phyloP scores from a whole-genome alignment of 106 monocot genomes.

The Triglochin maritima region DNA sequence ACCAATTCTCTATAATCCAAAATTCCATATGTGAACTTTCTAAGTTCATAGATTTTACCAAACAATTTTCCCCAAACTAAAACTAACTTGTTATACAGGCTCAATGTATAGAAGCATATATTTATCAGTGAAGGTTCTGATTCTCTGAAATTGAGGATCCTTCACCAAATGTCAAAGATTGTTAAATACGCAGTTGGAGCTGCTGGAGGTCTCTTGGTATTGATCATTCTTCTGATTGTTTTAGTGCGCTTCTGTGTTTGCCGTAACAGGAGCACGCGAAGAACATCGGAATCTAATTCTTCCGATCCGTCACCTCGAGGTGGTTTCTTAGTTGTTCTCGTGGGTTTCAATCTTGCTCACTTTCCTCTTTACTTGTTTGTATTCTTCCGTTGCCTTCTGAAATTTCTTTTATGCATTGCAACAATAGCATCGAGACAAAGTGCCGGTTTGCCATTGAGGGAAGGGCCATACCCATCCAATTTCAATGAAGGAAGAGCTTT shows the following conservation, averaged over 20 bases:
- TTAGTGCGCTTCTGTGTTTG: constrained; percentile 20
- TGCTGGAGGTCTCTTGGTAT: constrained; percentile 68
- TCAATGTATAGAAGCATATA: constrained; percentile 29
- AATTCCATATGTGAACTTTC: neutral
- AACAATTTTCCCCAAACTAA: neutral
- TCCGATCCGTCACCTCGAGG: constrained; percentile 55
- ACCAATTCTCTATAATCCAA: too few species aligned
- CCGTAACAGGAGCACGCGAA: constrained; percentile 16
- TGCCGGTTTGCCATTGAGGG: constrained; percentile 30
- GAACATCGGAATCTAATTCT: constrained; percentile 64
- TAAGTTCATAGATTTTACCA: neutral
- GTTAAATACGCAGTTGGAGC: constrained; percentile 64
- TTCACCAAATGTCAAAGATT: constrained; percentile 51
- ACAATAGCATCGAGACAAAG: constrained; percentile 22
- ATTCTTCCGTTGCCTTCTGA: neutral
- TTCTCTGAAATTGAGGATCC: constrained; percentile 22
- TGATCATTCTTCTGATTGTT: constrained; percentile 31
- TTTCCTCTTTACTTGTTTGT: neutral
- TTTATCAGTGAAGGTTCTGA: constrained; percentile 4
- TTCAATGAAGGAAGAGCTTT: constrained; percentile 41
- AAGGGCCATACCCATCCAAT: constrained; percentile 23
- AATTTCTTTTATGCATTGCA: constrained; percentile 6
- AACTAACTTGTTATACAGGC: constrained; percentile 15
- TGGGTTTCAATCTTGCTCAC: neutral
- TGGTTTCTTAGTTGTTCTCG: constrained; percentile 6